Evolutionary conservation across 495 filamentous ascomycete genomes (phyloP).

Genomic region (Tuber borchii): DNA sequence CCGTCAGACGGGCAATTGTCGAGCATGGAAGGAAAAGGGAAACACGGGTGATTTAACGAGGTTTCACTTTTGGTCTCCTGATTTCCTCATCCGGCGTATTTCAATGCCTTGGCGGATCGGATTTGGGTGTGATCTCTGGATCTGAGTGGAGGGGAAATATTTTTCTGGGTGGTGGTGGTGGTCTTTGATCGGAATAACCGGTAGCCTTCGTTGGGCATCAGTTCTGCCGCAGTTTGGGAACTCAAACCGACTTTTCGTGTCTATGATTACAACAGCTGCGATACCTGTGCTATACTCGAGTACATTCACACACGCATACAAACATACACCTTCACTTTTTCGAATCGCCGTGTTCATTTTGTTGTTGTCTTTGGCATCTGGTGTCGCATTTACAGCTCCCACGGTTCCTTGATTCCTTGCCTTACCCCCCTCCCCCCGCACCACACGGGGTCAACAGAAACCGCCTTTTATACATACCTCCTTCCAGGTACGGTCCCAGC

Average conservation of each 20-base stretch:
- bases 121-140: not conserved
- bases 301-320: not conserved
- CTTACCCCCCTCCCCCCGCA: not conserved
- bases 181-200: not conserved
- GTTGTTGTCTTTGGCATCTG: not conserved
- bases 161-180: not conserved
- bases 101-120: not conserved
- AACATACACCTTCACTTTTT: not conserved
- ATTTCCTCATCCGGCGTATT: not conserved
- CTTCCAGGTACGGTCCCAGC: not conserved
- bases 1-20: not conserved
- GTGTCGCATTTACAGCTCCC: not conserved
- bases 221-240: not conserved
- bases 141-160: not conserved
- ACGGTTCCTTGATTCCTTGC: not conserved
- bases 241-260: not conserved
- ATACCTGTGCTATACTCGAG: not conserved
- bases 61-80: not conserved
- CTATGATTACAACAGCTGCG: not conserved
- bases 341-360: not conserved
- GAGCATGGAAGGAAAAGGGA: not conserved
- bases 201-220: too few relatives aligned
- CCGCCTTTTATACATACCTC: not conserved
- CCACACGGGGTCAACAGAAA: not conserved
- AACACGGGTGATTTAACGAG: not conserved